A percentile compares a stretch with the other conserved stretches of the same genome.
Evolutionary conservation across 805 yeast species (phyloP).

Genomic region (Blastobotrys robertii): DNA sequence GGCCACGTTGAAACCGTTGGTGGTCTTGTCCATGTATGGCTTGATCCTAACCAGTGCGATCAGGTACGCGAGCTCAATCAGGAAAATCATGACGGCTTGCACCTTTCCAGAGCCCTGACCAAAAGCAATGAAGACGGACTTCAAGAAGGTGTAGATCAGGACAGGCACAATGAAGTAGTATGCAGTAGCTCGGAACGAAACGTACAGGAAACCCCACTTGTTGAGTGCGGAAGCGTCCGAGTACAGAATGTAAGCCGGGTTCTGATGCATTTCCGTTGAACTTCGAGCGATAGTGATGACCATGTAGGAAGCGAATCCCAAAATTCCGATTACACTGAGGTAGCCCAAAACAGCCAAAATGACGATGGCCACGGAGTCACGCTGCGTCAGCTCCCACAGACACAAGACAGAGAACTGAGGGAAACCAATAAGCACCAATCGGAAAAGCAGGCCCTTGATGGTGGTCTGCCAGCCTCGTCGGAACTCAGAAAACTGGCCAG

Average conservation of each 20-base stretch:
- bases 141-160: conserved; percentile 55
- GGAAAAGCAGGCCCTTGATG: conserved; percentile 79
- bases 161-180: conserved; percentile 72
- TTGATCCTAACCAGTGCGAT: conserved; percentile 55
- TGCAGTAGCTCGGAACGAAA: conserved; percentile 78
- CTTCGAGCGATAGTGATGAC: conserved; percentile 67
- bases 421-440: conserved; percentile 74
- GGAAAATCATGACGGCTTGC: conserved; percentile 70
- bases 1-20: conserved; percentile 85
- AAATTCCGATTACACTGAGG: conserved; percentile 44
- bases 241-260: conserved; percentile 84
- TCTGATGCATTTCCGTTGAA: conserved; percentile 64
- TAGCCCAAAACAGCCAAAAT: conserved; percentile 71
- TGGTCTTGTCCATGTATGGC: conserved; percentile 91
- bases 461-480: conserved; percentile 77
- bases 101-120: conserved; percentile 72
- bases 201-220: conserved; percentile 85
- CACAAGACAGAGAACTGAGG: conserved; percentile 78
- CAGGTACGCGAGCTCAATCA: conserved; percentile 63
- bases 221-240: conserved; percentile 76
- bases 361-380: conserved; percentile 75
- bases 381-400: conserved; percentile 79
- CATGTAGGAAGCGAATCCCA: conserved; percentile 62
- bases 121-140: conserved; percentile 79
- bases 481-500: conserved; percentile 61